phyloP scores from a whole-genome alignment of 768 basidiomycete species.

The Mycena galopus region DNA sequence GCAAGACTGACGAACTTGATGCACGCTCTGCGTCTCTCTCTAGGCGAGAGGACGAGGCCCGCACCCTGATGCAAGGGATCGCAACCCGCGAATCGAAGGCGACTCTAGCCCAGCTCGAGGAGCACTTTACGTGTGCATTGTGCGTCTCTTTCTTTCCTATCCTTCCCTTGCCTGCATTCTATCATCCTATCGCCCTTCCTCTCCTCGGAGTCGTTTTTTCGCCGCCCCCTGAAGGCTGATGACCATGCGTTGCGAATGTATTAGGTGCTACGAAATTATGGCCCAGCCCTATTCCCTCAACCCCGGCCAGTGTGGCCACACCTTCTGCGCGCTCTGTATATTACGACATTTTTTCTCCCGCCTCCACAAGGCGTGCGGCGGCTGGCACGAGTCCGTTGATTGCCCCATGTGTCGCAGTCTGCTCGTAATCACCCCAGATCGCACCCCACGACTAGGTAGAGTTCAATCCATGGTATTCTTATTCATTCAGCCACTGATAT shows the following conservation, averaged over 20 bases:
- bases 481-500: background rate
- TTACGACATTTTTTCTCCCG: conserved; percentile 79
- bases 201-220: background rate
- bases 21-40: conserved; percentile 54
- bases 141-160: conserved; percentile 47
- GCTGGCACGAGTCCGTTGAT: conserved; percentile 76
- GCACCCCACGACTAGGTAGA: conserved; percentile 57
- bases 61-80: conserved; percentile 55
- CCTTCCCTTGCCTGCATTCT: no score
- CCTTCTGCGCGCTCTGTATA: conserved; percentile 76
- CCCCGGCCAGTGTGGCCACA: conserved; percentile 72
- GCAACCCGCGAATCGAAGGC: conserved; percentile 56
- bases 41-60: conserved; percentile 58
- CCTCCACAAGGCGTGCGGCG: conserved; percentile 71
- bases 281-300: conserved; percentile 70
- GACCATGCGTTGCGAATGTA: background rate
- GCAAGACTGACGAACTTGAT: conserved; percentile 53
- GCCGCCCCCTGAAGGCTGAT: conserved; percentile 14
- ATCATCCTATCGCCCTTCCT: background rate
- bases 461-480: background rate
- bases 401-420: conserved; percentile 76
- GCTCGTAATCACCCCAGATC: conserved; percentile 65
- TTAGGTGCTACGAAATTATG: conserved; percentile 77
- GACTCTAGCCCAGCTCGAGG: conserved; percentile 67
- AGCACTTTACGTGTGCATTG: conserved; percentile 75